Base-by-base conservation (phyloP, 495 filamentous ascomycete genomes). In the Copromyces sp. region DNA sequence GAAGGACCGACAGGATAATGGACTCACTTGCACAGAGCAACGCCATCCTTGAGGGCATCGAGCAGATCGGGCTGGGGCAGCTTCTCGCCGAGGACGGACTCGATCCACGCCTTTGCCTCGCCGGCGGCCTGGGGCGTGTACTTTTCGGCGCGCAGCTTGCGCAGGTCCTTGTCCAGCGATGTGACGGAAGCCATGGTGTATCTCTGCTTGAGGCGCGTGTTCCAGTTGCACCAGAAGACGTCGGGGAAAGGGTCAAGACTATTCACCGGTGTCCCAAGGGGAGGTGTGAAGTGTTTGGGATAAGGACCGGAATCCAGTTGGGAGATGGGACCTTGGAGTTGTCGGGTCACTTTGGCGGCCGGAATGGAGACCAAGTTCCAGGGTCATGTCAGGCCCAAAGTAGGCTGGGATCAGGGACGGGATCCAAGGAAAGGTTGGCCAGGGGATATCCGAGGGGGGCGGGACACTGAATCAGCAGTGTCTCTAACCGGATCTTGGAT, bases 161-260 rank as follows among this genome's bases (percentile, higher is more conserved):
- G 92, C 89, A 99, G 86, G 86, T 99, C 96, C 81, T 94, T 94
- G 79, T 99, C 96, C 41, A 99, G 84, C 72, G 94, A 97, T 65
- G 93, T 87, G 9, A 98, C 96, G 44, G 96, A 98, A 74, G 96
- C 94, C 95, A 98, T 98, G 74, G 70, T 70, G 41, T 65, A 65
- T 65, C 53, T 16, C 29, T 65, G 53, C 53, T 65, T 65, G 53
- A 65, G 53, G 53, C 53, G 53, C 53, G 53, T 35, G 53, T 65
- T 65, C 53, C 53, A 65, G 53, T 35, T 65, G 53, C 53, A 65
- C 53, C 53, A 65, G 53, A 65, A 65, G 53, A 65, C 53, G 53
- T 65, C 53, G 53, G 53, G 53, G 29, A 65, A 65, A 65, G 53
- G 53, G 29, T 65, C 53, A 65, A 65, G 53, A 65, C 53, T 65